Evolutionary conservation across 2,329 filamentous ascomycete genomes (phyloP), one percentile per base, ranked within the genome.

Genomic region (Diaporthe amygdali): DNA sequence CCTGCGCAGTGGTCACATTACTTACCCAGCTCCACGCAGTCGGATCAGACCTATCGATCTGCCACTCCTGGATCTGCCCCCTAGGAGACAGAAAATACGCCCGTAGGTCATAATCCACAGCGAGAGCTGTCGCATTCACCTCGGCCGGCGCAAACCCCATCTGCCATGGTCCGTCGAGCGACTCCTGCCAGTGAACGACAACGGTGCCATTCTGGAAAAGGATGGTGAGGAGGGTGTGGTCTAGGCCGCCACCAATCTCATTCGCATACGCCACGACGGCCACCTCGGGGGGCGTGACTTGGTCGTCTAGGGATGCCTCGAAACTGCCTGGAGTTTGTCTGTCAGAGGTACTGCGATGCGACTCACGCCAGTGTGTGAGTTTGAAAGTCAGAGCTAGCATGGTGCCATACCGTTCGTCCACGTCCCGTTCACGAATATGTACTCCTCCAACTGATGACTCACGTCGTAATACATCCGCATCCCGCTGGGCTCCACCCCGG

Each of bases 401-500:
- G 52, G 34, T 5, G 51, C 9, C 66, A 12, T 54, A 68, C 66
- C 51, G 3, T 46, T 68, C 30, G 66, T 56, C 66, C 66, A 68
- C 15, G 37, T 68, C 14, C 66, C 66, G 32, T 68, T 46, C 37
- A 55, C 66, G 8, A 68, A 54, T 20, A 47, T 25, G 47, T 68
- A 68, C 27, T 56, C 66, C 39, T 68, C 51, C 51, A 68, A 25
- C 66, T 46, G 27, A 27, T 68, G 66, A 37, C 66, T 68, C 51
- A 56, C 66, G 17, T 68, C 66, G 30, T 68, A 68, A 44, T 68
- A 68, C 66, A 68, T 55, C 27, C 37, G 39, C 66, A 55, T 68
- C 7, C 66, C 66, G 22, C 49, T 68, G 14, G 66, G 66, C 51
- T 55, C 66, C 6, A 9, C n/a, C 20, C 51, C 66, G 0, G 39